Base-by-base conservation (phyloP, 805 yeast genomes). In the Teunomyces panamensis region DNA sequence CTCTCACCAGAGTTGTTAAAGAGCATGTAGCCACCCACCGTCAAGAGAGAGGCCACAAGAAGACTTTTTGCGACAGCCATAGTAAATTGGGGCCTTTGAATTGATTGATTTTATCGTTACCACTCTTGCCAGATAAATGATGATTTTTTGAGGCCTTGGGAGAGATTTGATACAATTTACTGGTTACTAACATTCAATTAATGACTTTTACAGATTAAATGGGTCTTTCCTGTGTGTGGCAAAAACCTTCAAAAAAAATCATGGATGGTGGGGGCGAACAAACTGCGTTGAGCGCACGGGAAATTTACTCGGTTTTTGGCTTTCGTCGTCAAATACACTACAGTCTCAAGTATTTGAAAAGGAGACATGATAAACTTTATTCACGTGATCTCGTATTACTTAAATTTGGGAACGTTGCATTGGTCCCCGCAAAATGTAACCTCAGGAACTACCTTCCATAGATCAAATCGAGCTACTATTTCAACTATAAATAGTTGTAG, bases 1-100 rank as follows among this genome's bases (percentile, higher is more conserved):
- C 83, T 77, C 65, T 90, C 96, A 41, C 98, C 98, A 50, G 89
- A 83, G 44, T 96, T 96, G 52, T 90, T 89, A 79, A 94, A 89
- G 55, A 94, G 75, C 81, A 83, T 76, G 62, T 83, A 73, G 20
- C 78, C 78, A n/a, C 78, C 77, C 27, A 71, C 72, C 24, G 73
- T 65, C 39, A 71, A 56, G 30, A 69, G 56, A 28, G 74, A 51
- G 47, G 68, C 59, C 45, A 61, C 54, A 16, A 65, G 62, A 48
- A 72, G 67, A 32, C 60, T 58, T 43, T 47, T 43, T 30, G 45
- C 46, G 17, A 48, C 48, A 13, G 50, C 44, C 56, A 53, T 53
- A 39, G 28, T 48, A 17, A 29, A 34, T 32, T 43, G 17, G 33
- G 32, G 43, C 47, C 26, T 16, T 37, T 45, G 42, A 32, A 37